A percentile compares a stretch with the other conserved stretches of the same genome.
These are phyloP conservation scores for Cercospora sesami DNA, from an alignment of 2,329 filamentous ascomycete genomes.

Conservation along the genomic window DNA sequence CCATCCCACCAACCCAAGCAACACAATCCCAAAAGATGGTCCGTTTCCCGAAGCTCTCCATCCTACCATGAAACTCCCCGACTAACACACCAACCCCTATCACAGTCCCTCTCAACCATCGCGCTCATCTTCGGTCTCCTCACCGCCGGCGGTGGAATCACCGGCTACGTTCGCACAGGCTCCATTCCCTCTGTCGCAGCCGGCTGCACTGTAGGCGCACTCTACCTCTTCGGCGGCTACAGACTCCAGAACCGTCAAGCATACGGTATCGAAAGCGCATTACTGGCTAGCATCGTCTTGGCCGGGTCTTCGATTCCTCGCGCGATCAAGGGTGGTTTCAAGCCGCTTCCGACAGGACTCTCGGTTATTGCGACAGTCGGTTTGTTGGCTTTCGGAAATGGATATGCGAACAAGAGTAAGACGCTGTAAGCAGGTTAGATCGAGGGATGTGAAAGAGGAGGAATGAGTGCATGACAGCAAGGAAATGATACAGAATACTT, in stretches of 20 bases:
- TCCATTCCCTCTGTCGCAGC: slow-evolving; percentile 85
- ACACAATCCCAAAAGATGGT: slow-evolving; percentile 14
- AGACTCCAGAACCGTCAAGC: slow-evolving; percentile 72
- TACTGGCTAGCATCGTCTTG: slow-evolving; percentile 82
- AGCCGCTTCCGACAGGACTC: slow-evolving; percentile 79
- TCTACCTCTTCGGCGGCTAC: slow-evolving; percentile 78
- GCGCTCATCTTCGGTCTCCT: slow-evolving; percentile 78
- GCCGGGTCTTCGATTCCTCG: slow-evolving; percentile 82
- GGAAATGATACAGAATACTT: not conserved
- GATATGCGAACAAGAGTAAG: slow-evolving; percentile 47
- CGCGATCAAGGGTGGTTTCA: slow-evolving; percentile 71
- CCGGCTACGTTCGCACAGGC: slow-evolving; percentile 80
- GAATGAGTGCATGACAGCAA: not conserved
- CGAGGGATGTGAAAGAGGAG: not conserved
- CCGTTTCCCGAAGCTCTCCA: not conserved
- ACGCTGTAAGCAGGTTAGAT: not conserved
- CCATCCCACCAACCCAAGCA: slow-evolving; percentile 11
- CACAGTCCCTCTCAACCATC: slow-evolving; percentile 45
- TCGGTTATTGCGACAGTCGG: slow-evolving; percentile 79
- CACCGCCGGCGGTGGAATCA: slow-evolving; percentile 82
- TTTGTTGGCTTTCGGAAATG: slow-evolving; percentile 74
- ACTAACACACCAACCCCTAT: not conserved
- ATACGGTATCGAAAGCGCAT: slow-evolving; percentile 84
- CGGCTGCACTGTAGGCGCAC: slow-evolving; percentile 74
- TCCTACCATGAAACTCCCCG: not conserved